Base-by-base conservation (phyloP, 1,284 basidiomycete genomes). In the Vanrija sp. region DNA sequence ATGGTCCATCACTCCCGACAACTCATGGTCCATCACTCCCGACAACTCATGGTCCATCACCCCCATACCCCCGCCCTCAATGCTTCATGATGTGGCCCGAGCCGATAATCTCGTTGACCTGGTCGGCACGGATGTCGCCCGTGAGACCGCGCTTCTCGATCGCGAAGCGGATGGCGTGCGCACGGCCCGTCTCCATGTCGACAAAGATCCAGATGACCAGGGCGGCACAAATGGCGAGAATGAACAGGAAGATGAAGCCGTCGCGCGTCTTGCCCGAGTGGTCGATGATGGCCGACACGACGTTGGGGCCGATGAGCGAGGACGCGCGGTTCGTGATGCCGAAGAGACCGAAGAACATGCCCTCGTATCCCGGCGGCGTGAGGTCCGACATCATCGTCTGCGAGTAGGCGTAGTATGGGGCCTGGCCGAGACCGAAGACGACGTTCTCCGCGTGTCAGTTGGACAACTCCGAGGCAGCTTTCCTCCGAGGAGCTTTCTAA, bases 301-400 rank as follows among this genome's bases (percentile, higher is more conserved):
- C 86, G 61, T 87, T 89, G 0, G 87, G 88, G 0, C 87, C 87
- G 43, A 89, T 83, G 81, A 88, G 86, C 3, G 84, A 86, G 15
- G 85, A 87, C 0, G 85, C 86, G n/a, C 86, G 82, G 71, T 88
- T 89, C 6, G 86, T 88, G 18, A 89, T 79, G 3, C 87, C 88
- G 59, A 87, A 89, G n/a, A 89, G 79, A 5, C 86, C 86, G 67
- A 88, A 89, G 72, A 87, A 88, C 84, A 86, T 54, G 66, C 89
- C 88, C 64, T 89, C 86, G 62, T 85, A 89, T 0, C 87, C 88
- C 0, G 86, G 86, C 15, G 88, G 87, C 20, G 85, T 83, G 14
- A 90, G 79, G 67, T 90, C 89, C 3, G 67, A 50, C 63, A 90
- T 88, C 39, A 60, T 51, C 2, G 47, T 56, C 45, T 56, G 54